Evolutionary conservation across 331 rosid genomes (phyloP).

Genomic region (Quercus lobata): DNA sequence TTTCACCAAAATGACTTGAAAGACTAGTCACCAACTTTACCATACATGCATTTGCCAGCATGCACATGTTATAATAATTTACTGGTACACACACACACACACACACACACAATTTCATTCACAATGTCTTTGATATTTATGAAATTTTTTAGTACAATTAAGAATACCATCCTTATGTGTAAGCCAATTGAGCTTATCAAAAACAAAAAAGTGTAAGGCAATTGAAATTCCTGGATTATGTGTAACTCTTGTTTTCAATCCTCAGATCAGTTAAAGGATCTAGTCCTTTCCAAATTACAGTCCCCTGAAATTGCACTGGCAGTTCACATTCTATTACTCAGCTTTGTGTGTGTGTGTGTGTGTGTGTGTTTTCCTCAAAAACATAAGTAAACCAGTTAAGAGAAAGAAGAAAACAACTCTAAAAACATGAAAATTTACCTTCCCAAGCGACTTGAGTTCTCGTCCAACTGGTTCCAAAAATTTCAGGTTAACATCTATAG

Average conservation of each 20-base stretch:
- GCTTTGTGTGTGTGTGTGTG: neutral
- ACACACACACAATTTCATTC: neutral
- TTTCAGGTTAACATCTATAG: constrained; percentile 58
- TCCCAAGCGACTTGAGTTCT: constrained; percentile 83
- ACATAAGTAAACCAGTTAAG: neutral
- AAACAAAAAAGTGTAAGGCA: too few relatives aligned
- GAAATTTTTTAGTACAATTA: too few relatives aligned
- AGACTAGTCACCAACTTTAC: neutral
- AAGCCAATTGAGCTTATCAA: too few relatives aligned
- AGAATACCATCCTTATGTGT: too few relatives aligned
- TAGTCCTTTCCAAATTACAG: neutral
- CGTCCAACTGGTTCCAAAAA: constrained; percentile 85
- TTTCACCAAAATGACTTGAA: neutral
- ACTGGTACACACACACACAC: neutral
- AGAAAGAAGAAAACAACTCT: neutral
- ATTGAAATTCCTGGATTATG: neutral
- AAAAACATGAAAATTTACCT: constrained; percentile 40
- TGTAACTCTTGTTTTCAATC: neutral
- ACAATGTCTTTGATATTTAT: too few relatives aligned
- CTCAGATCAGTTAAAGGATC: neutral
- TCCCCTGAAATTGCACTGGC: neutral
- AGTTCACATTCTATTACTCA: neutral
- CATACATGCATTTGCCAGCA: neutral
- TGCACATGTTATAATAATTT: neutral
- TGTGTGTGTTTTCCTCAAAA: neutral